phyloP scores from a whole-genome alignment of 257 asterid genomes.

The Leptodermis oblonga region DNA sequence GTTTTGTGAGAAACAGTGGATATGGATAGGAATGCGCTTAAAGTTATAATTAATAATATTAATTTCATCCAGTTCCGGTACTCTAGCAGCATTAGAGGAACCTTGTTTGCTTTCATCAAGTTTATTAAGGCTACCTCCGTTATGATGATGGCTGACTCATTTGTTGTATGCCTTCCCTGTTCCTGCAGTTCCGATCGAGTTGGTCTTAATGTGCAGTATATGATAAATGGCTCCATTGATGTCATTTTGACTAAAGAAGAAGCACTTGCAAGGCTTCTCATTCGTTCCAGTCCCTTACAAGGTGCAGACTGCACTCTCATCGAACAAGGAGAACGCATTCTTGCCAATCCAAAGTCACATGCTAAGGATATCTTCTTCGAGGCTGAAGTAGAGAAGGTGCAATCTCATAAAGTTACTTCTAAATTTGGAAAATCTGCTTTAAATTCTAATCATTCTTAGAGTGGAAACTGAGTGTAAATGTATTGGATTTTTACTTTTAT shows the following conservation, averaged over 20 bases:
- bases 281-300: conserved; percentile 54
- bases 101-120: not conserved
- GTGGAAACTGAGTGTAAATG: not conserved
- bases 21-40: not conserved
- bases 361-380: conserved; percentile 20
- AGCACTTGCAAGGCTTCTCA: conserved; percentile 37
- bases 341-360: conserved; percentile 17
- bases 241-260: conserved; percentile 35
- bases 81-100: not conserved
- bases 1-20: not conserved
- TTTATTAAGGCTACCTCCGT: not conserved
- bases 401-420: no score
- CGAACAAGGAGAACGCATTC: conserved; percentile 15
- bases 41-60: not conserved
- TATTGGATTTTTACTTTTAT: not conserved
- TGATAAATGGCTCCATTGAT: conserved; percentile 24
- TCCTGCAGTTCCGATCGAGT: conserved; percentile 38
- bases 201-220: conserved; percentile 39
- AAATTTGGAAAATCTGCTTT: not conserved
- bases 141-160: not conserved
- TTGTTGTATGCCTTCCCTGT: conserved; percentile 2
- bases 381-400: conserved; percentile 27
- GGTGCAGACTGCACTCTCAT: conserved; percentile 45
- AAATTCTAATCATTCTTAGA: not conserved
- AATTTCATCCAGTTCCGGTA: not conserved